phyloP scores from a whole-genome alignment of 805 yeast genomes.

The Zygosaccharomyces gambellarensis region DNA sequence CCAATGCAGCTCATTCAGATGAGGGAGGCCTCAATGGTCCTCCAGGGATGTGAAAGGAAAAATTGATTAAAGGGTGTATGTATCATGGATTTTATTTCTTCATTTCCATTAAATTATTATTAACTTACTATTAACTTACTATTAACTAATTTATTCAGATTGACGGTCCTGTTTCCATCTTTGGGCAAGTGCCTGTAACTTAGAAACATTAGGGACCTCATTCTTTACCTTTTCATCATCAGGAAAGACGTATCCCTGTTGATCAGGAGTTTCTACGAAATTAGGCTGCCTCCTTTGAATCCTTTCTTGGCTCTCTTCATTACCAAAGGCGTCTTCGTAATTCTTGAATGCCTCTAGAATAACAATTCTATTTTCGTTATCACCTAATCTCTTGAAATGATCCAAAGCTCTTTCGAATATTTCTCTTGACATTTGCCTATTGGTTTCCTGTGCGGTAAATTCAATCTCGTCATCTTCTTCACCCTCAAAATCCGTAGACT shows the following conservation, averaged over 20 bases:
- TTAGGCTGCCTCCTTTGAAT: constrained; percentile 51
- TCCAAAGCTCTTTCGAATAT: constrained; percentile 53
- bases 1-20: neutral
- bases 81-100: constrained; percentile 6
- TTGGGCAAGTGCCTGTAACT: constrained; percentile 44
- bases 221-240: constrained; percentile 42
- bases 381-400: constrained; percentile 37
- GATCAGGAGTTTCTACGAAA: constrained; percentile 28
- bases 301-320: constrained; percentile 31
- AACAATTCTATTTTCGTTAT: constrained; percentile 43
- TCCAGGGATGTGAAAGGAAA: constrained; percentile 6
- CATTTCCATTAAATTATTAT: constrained; percentile 7
- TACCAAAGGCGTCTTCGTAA: constrained; percentile 65
- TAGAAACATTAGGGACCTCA: constrained; percentile 24
- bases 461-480: constrained; percentile 43
- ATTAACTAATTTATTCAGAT: neutral
- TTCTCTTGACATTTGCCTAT: constrained; percentile 47
- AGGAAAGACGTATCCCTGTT: constrained; percentile 57
- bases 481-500: constrained; percentile 18
- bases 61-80: constrained; percentile 12
- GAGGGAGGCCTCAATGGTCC: constrained; percentile 2
- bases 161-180: constrained; percentile 37
- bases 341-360: constrained; percentile 57
- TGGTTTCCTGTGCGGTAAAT: constrained; percentile 49
- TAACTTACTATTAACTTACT: neutral